phyloP scores from a whole-genome alignment of 1,284 basidiomycete species.

The Malassezia obtusa region DNA sequence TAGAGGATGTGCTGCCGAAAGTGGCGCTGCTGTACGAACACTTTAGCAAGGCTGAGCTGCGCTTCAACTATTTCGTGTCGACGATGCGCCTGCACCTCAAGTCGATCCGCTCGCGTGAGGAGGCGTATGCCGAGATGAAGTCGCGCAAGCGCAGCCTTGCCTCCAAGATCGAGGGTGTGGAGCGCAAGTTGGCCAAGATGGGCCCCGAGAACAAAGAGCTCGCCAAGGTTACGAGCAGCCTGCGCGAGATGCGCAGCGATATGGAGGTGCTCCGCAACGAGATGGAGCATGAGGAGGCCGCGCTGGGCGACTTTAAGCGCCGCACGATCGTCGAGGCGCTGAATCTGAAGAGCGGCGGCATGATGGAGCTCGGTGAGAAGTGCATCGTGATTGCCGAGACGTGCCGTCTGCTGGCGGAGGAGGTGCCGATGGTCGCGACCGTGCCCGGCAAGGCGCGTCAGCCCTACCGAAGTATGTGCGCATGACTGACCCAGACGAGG shows the following conservation, averaged over 20 bases:
- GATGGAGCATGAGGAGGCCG: constrained; percentile 72
- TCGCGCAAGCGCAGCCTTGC: constrained; percentile 61
- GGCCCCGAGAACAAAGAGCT: constrained; percentile 76
- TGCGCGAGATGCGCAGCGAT: constrained; percentile 66
- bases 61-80: constrained; percentile 65
- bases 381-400: constrained; percentile 72
- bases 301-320: constrained; percentile 75
- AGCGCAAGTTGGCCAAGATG: constrained; percentile 84
- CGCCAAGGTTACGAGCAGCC: constrained; percentile 61
- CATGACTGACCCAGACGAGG: constrained; percentile 2
- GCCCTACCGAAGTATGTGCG: constrained; percentile 53
- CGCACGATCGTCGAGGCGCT: constrained; percentile 62
- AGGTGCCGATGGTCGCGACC: constrained; percentile 70
- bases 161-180: constrained; percentile 71
- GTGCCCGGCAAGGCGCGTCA: constrained; percentile 68
- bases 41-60: constrained; percentile 61
- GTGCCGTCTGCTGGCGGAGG: constrained; percentile 69
- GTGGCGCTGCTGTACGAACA: constrained; percentile 63
- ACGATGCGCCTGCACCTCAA: constrained; percentile 58
- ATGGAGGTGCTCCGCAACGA: constrained; percentile 67
- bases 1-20: constrained; percentile 68
- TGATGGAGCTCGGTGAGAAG: constrained; percentile 77
- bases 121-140: constrained; percentile 67
- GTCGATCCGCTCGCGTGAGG: constrained; percentile 70
- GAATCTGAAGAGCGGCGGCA: constrained; percentile 75